phyloP scores from a whole-genome alignment of 495 filamentous ascomycete species.

The Tetracladium marchalianum region DNA sequence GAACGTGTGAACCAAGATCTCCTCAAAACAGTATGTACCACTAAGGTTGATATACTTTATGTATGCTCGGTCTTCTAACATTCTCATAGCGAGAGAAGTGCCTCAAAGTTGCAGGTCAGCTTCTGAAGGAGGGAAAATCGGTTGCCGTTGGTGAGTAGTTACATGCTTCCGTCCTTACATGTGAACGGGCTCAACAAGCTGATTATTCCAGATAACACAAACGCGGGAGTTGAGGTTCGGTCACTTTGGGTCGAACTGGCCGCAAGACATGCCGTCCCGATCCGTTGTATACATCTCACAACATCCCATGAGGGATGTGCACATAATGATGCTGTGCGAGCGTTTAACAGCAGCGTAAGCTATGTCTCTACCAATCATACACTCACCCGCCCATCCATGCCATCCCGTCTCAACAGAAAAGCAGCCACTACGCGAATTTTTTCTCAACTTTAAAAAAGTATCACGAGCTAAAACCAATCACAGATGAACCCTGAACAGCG shows the following conservation, averaged over 20 bases:
- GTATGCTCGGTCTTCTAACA: conserved; percentile 11
- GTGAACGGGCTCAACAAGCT: neutral
- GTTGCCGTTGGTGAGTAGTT: conserved; percentile 63
- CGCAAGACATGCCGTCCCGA: conserved; percentile 55
- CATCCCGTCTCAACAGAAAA: conserved; percentile 4
- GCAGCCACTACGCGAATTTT: conserved; percentile 7
- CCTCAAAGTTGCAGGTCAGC: conserved; percentile 60
- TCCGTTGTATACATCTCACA: conserved; percentile 82
- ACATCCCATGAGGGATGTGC: conserved; percentile 61
- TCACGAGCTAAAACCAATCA: conserved; percentile 1
- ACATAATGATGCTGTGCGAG: conserved; percentile 83
- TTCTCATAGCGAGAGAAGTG: conserved; percentile 63
- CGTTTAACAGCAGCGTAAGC: conserved; percentile 49
- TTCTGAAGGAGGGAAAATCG: conserved; percentile 51
- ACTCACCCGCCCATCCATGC: conserved; percentile 11
- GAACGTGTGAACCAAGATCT: conserved; percentile 84
- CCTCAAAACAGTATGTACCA: conserved; percentile 60
- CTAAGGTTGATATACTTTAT: neutral
- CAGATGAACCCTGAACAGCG: conserved; percentile 78
- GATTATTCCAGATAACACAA: conserved; percentile 70
- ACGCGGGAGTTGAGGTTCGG: conserved; percentile 67
- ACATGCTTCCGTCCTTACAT: conserved; percentile 2
- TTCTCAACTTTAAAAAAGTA: conserved; percentile 8
- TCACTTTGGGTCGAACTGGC: conserved; percentile 67
- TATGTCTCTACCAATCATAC: conserved; percentile 13